A percentile compares a stretch with the other conserved stretches of the same genome.
Evolutionary conservation across 1,284 basidiomycete species (phyloP).

Genomic region (Leccinum pseudoinsigne): DNA sequence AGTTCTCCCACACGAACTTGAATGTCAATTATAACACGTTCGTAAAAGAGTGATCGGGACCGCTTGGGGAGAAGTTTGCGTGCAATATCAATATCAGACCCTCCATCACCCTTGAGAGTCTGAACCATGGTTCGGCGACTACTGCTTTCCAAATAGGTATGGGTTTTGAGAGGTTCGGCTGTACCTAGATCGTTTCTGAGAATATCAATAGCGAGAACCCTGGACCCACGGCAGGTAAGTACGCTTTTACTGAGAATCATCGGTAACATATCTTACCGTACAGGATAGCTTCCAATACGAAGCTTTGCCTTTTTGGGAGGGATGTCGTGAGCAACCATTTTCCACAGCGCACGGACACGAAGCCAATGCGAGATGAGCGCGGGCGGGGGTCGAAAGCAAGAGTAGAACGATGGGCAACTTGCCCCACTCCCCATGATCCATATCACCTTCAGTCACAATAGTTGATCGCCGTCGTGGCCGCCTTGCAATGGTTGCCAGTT

Average conservation of each 20-base stretch:
- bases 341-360: too few relatives aligned
- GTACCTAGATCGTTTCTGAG: conserved; percentile 12
- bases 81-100: neutral
- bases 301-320: conserved; percentile 23
- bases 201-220: conserved; percentile 23
- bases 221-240: neutral
- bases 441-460: too few relatives aligned
- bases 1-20: neutral
- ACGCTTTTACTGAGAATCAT: neutral
- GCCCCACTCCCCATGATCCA: too few relatives aligned
- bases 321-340: neutral
- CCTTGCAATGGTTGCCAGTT: too few relatives aligned
- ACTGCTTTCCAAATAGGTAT: neutral
- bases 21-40: neutral
- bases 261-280: conserved; percentile 18
- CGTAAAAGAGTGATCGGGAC: neutral
- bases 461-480: too few relatives aligned
- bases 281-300: conserved; percentile 20
- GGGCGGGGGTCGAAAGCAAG: too few relatives aligned
- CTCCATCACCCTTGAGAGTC: too few relatives aligned
- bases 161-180: conserved; percentile 3
- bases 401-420: too few relatives aligned
- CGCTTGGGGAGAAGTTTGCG: neutral
- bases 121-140: too few relatives aligned
- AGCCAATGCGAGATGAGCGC: too few relatives aligned